Base-by-base conservation (phyloP, 202 grass and related monocot genomes). In the Panicum virgatum region DNA sequence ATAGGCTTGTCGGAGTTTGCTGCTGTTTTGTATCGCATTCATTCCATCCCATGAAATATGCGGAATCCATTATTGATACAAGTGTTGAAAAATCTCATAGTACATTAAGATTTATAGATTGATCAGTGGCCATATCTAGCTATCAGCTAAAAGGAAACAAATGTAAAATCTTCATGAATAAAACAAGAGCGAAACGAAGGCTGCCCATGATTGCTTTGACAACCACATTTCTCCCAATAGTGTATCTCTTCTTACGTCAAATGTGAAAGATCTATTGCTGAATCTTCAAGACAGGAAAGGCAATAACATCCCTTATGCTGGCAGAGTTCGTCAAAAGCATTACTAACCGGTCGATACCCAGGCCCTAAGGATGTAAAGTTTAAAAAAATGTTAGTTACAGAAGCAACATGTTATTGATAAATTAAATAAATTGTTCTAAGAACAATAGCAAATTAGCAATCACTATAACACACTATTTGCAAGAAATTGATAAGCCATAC, bases 311-410 rank as follows among this genome's bases (percentile, higher is more conserved):
- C 72, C 92, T 91, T 81, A 99, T 94, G 78, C 92, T 96, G 16
- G 96, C 85, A n/a, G 92, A 92, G 77, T 96, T 90, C 0, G 92
- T 99, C 58, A 99, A 87, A 59, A 99, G 89, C 96, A 99, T 99
- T 38, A 96, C 92, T 76, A 99, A 54, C 56, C 92, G 90, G 73
- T 99, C 96, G 2, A 99, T 96, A 11, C 96, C 96, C 38, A 99
- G 91, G 9, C 92, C 96, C 96, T 96, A 60, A 19, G 20, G 52
- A 69, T 44, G 66, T 66, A 82, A 45, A 47, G 27, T 73, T 53
- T 14, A 13, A 73, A 9, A 63, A 26, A 62, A 71, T n/a, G 66
- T 73, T 73, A 82, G 68, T 13, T 40, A 43, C n/a, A 71, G 18
- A 50, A 50, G 18, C 26, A 4, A 45, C 23, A 45, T 23, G 37